A percentile compares a stretch with the other conserved stretches of the same genome.
Evolutionary conservation across 352 stramenopile species (phyloP).

Genomic region (Globisporangium recalcitrans): DNA sequence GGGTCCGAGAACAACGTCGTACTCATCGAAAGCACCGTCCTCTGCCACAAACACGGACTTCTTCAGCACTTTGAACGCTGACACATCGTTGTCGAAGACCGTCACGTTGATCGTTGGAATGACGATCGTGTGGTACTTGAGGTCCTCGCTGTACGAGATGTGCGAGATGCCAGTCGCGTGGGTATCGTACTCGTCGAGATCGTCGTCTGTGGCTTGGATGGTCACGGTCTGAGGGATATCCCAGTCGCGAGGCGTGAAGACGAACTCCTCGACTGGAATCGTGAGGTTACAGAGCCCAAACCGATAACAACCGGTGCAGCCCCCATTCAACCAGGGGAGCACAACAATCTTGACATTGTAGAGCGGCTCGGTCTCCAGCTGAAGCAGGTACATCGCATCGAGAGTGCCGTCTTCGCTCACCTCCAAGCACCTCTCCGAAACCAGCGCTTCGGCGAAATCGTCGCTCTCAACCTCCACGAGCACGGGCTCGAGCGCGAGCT

Average conservation of each 20-base stretch:
- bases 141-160: slow-evolving; percentile 52
- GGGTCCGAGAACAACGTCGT: slow-evolving; percentile 45
- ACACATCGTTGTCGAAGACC: slow-evolving; percentile 60
- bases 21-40: slow-evolving; percentile 36
- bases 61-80: slow-evolving; percentile 43
- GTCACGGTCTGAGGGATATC: slow-evolving; percentile 49
- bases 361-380: slow-evolving; percentile 56
- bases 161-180: slow-evolving; percentile 71
- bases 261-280: slow-evolving; percentile 36
- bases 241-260: slow-evolving; percentile 65
- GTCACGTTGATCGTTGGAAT: slow-evolving; percentile 63
- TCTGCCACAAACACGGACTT: slow-evolving; percentile 37
- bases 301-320: slow-evolving; percentile 62
- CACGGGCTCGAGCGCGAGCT: slow-evolving; percentile 30
- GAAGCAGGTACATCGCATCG: slow-evolving; percentile 39
- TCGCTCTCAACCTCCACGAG: slow-evolving; percentile 52
- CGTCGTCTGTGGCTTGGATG: slow-evolving; percentile 56
- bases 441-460: slow-evolving; percentile 50
- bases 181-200: slow-evolving; percentile 57
- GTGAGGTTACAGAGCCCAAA: slow-evolving; percentile 74
- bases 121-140: slow-evolving; percentile 56
- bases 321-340: slow-evolving; percentile 54
- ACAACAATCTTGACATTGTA: slow-evolving; percentile 56
- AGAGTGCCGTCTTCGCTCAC: slow-evolving; percentile 52
- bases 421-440: slow-evolving; percentile 46